These are phyloP conservation scores for Ehretia macrophylla DNA, from an alignment of 257 asterid species.

Conservation along the genomic window DNA sequence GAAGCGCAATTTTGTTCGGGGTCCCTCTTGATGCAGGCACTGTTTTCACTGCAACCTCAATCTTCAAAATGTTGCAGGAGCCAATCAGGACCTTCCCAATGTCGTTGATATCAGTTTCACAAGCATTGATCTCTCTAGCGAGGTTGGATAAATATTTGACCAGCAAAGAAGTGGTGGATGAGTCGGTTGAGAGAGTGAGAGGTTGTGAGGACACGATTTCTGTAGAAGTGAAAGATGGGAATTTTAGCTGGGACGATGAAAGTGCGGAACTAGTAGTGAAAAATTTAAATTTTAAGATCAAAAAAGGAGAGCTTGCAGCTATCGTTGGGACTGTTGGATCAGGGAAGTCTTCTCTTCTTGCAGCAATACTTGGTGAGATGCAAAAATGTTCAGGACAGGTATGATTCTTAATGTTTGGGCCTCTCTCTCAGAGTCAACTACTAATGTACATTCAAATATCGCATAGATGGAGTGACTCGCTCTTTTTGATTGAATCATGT, in stretches of 20 bases:
- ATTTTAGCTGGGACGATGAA: conserved; percentile 88
- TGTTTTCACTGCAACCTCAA: conserved; percentile 76
- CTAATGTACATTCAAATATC: too few relatives aligned
- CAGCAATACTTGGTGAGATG: conserved; percentile 94
- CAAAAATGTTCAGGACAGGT: conserved; percentile 82
- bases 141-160: conserved; percentile 77
- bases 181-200: conserved; percentile 60
- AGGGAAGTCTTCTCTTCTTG: conserved; percentile 86
- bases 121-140: conserved; percentile 76
- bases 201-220: conserved; percentile 57
- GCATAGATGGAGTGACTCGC: too few relatives aligned
- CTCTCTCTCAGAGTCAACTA: too few relatives aligned
- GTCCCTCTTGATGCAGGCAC: conserved; percentile 64
- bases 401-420: conserved; percentile 1
- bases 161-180: conserved; percentile 65
- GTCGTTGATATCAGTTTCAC: conserved; percentile 84
- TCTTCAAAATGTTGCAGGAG: conserved; percentile 79
- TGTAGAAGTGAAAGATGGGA: conserved; percentile 60
- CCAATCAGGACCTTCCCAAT: conserved; percentile 88
- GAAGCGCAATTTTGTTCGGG: conserved; percentile 58
- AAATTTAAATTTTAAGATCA: conserved; percentile 44
- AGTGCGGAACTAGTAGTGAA: conserved; percentile 47
- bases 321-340: conserved; percentile 96
- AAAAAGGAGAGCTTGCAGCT: conserved; percentile 75
- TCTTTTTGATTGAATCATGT: too few relatives aligned